Base-by-base conservation (phyloP, 306 rosid genomes). In the Prunus padus region DNA sequence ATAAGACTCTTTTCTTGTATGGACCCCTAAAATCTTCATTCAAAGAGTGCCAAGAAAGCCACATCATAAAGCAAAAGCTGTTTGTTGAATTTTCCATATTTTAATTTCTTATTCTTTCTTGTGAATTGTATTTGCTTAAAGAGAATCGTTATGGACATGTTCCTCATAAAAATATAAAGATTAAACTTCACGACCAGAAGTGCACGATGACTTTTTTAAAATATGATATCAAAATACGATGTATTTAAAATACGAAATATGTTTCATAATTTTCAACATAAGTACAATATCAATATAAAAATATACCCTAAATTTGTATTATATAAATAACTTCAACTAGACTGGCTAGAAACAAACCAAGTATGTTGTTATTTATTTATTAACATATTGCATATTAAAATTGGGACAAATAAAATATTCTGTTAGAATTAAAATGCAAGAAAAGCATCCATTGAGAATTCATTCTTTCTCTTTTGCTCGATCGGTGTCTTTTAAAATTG, bases 401-500 rank as follows among this genome's bases (percentile, higher is more conserved):
- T 13, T 47, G 51, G 28, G 28, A 26, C 14, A 47, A 3, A 15
- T 55, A 10, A 0, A 11, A 31, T n/a, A 2, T 26, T 33, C 26
- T 12, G 7, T 64, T 18, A 82, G 75, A 76, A 73, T 67, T 72
- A 81, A 84, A 69, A 82, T 50, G 47, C 19, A 67, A 51, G 51
- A 68, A 69, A 80, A 80, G 51, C 40, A 49, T 20, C 12, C 77
- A 42, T 42, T 51, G 80, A 65, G 78, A 55, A 72, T 76, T 82
- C 59, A 67, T 85, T 62, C 31, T 74, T 60, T 80, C 65, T 66
- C 73, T 52, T 33, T 46, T 82, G 65, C 26, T 31, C 50, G 57
- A 73, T 51, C 8, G 18, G 82, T 80, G 61, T 82, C 76, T 75
- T 84, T 79, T 79, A 80, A 80, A 75, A 84, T 84, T 70, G 54